Percentiles rank a stretch among this genome's conserved stretches.
Evolutionary conservation across 2,329 filamentous ascomycete genomes (phyloP).

Genomic region (Talaromyces sp.): DNA sequence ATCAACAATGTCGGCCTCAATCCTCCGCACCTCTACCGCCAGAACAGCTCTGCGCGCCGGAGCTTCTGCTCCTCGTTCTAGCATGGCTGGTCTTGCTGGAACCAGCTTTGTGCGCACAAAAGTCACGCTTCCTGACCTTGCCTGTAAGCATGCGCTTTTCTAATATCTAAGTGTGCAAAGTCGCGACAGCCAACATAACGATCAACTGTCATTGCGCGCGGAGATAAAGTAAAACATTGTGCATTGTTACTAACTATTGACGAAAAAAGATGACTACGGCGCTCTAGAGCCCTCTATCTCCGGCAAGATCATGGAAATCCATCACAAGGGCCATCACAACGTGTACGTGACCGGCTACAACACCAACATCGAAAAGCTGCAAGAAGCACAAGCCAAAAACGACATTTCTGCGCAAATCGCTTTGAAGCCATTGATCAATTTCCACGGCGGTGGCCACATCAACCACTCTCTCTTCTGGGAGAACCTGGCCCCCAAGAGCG

Average conservation of each 20-base stretch:
- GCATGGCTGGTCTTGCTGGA: slow-evolving; percentile 61
- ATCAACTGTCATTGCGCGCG: background rate
- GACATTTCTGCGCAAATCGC: slow-evolving; percentile 55
- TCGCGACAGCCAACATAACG: background rate
- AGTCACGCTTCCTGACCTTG: slow-evolving; percentile 85
- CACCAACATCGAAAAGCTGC: slow-evolving; percentile 66
- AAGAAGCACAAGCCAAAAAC: slow-evolving; percentile 49
- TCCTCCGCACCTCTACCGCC: slow-evolving; percentile 66
- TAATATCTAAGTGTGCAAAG: background rate
- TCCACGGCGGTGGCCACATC: slow-evolving; percentile 59
- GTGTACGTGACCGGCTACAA: slow-evolving; percentile 91
- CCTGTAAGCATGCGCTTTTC: slow-evolving; percentile 52
- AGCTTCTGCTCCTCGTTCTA: slow-evolving; percentile 45
- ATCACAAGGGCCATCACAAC: slow-evolving; percentile 91
- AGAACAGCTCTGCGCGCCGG: slow-evolving; percentile 67
- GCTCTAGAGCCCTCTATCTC: slow-evolving; percentile 82
- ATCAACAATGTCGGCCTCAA: slow-evolving; percentile 63
- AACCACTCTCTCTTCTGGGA: slow-evolving; percentile 64
- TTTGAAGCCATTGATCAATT: slow-evolving; percentile 58
- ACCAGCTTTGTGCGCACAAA: slow-evolving; percentile 79
- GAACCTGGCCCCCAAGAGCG: slow-evolving; percentile 58
- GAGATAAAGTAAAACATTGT: background rate
- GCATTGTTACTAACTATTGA: background rate
- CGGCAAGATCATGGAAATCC: slow-evolving; percentile 91
- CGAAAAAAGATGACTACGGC: slow-evolving; percentile 76